Evolutionary conservation across 768 basidiomycete genomes (phyloP).

Genomic region (Amanita subjunquillea): DNA sequence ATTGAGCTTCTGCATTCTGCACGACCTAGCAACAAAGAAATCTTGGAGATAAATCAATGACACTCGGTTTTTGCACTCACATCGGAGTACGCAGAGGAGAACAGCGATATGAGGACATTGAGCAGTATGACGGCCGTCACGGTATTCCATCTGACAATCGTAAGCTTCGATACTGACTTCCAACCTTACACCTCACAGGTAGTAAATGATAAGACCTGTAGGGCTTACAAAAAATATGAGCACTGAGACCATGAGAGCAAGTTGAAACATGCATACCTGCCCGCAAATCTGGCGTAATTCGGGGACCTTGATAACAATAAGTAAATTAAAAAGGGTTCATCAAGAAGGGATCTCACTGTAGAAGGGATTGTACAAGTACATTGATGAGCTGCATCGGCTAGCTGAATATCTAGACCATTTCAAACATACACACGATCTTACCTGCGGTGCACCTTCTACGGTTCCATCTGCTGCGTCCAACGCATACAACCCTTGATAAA

Average conservation of each 20-base stretch:
- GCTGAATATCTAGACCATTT: constrained; percentile 1
- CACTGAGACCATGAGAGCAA: neutral
- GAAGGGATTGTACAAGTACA: constrained; percentile 65
- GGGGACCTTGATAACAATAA: constrained; percentile 36
- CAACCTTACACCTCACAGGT: constrained; percentile 44
- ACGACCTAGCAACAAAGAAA: constrained; percentile 41
- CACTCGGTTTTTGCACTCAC: constrained; percentile 29
- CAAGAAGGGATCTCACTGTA: constrained; percentile 44
- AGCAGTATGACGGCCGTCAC: constrained; percentile 76
- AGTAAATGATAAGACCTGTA: constrained; percentile 61
- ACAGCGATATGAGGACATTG: constrained; percentile 93
- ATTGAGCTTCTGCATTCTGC: constrained; percentile 82
- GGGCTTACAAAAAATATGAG: constrained; percentile 22
- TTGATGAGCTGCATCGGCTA: constrained; percentile 44
- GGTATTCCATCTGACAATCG: constrained; percentile 60
- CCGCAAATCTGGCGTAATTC: constrained; percentile 53
- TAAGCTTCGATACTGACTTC: constrained; percentile 4
- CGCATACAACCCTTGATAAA: constrained; percentile 80
- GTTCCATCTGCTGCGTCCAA: constrained; percentile 85
- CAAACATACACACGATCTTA: constrained; percentile 16
- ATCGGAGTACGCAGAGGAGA: constrained; percentile 86
- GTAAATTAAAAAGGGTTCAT: neutral
- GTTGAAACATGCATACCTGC: constrained; percentile 17
- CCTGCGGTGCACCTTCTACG: constrained; percentile 38
- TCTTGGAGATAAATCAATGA: neutral